phyloP scores from a whole-genome alignment of 1,284 basidiomycete genomes.

The Apiotrichum sp. region DNA sequence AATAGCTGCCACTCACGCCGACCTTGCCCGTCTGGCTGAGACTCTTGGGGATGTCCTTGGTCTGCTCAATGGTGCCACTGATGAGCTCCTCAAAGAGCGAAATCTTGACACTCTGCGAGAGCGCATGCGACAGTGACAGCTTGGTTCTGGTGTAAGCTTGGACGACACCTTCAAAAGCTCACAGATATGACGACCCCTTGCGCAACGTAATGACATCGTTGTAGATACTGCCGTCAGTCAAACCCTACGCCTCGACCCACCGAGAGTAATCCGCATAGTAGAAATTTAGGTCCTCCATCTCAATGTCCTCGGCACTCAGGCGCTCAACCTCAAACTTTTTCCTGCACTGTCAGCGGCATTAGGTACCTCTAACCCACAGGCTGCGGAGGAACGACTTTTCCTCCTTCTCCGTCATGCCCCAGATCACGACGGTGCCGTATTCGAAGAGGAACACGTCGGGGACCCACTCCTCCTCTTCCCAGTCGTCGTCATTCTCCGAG shows the following conservation, averaged over 20 bases:
- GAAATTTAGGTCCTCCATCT: slow-evolving; percentile 95
- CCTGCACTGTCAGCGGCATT: slow-evolving; percentile 48
- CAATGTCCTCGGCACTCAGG: slow-evolving; percentile 71
- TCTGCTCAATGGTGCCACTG: slow-evolving; percentile 88
- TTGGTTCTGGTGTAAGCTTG: slow-evolving; percentile 65
- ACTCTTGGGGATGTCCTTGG: slow-evolving; percentile 89
- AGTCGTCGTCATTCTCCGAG: slow-evolving; percentile 47
- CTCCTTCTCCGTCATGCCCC: slow-evolving; percentile 92
- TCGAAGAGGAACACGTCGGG: slow-evolving; percentile 88
- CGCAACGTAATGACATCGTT: slow-evolving; percentile 96
- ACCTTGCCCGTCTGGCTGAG: slow-evolving; percentile 94
- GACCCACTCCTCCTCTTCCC: slow-evolving; percentile 55
- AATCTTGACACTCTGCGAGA: slow-evolving; percentile 95
- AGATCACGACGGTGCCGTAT: slow-evolving; percentile 85
- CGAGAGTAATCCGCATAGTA: slow-evolving; percentile 95
- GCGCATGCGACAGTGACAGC: slow-evolving; percentile 85
- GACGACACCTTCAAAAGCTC: slow-evolving; percentile 32
- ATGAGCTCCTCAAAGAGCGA: slow-evolving; percentile 92
- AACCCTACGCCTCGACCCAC: slow-evolving; percentile 47
- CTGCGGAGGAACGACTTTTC: slow-evolving; percentile 83
- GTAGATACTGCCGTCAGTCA: slow-evolving; percentile 64
- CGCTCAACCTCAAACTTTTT: slow-evolving; percentile 89
- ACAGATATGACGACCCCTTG: slow-evolving; percentile 94
- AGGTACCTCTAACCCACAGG: slow-evolving; percentile 55
- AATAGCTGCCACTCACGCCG: slow-evolving; percentile 73